These are phyloP conservation scores for Penicillium coffeae DNA, from an alignment of 495 filamentous ascomycete genomes.

Conservation along the genomic window DNA sequence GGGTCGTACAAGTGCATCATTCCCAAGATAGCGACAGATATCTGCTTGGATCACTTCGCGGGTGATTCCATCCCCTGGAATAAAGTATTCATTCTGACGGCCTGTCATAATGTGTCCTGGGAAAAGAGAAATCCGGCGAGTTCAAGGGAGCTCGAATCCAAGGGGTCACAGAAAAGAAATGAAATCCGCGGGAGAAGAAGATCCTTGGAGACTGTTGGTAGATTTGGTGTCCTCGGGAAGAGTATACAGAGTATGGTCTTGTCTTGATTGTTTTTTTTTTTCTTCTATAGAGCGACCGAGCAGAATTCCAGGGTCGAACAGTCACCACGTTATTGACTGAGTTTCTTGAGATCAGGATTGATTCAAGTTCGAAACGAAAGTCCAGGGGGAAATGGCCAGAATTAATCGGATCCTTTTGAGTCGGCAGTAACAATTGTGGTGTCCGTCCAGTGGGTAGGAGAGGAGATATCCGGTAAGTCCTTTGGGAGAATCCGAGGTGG, in stretches of 20 bases:
- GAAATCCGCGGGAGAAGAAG: conserved; percentile 14
- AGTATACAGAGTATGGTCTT: too few relatives aligned
- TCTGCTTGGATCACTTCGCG: conserved; percentile 92
- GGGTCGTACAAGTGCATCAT: conserved; percentile 85
- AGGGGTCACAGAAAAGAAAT: conserved; percentile 25
- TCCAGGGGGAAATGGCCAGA: conserved; percentile 20
- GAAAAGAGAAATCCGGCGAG: conserved; percentile 21
- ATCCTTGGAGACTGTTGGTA: conserved; percentile 7
- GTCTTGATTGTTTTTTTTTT: conserved; percentile 1
- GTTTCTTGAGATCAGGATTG: conserved; percentile 11
- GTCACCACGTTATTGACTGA: conserved; percentile 22
- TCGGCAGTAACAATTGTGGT: conserved; percentile 8
- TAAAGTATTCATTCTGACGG: conserved; percentile 80
- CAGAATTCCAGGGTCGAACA: conserved; percentile 13
- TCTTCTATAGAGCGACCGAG: conserved; percentile 23
- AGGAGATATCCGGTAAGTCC: conserved; percentile 20
- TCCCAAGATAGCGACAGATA: conserved; percentile 90
- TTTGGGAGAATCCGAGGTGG: conserved; percentile 14
- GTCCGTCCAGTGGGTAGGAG: conserved; percentile 15
- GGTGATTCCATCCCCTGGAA: conserved; percentile 84
- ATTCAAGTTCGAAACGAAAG: conserved; percentile 16
- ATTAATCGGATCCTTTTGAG: conserved; percentile 16
- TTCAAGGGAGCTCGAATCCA: conserved; percentile 35
- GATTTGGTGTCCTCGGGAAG: conserved; percentile 14
- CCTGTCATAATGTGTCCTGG: conserved; percentile 42